Base-by-base conservation (phyloP, 345 rosid species). In the Clausena lansium region DNA sequence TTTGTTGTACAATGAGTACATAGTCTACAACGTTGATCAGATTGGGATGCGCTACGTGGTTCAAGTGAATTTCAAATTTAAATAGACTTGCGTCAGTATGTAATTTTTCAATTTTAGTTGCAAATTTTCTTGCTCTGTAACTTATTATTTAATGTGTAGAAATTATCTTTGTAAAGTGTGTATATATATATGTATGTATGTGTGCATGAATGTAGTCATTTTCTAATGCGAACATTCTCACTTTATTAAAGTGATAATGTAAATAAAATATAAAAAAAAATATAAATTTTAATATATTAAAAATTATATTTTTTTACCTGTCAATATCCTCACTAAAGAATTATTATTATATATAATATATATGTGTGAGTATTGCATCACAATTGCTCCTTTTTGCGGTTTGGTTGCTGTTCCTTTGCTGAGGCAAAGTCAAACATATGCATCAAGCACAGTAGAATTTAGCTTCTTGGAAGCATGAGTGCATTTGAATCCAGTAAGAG, bases 1-100 rank as follows among this genome's bases (percentile, higher is more conserved):
- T 74, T 88, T 94, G 52, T 27, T 81, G 82, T 92, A 90, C 88
- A 93, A 94, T 25, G 97, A 94, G 77, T 94, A 90, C 85, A 88
- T 91, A 38, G 97, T 94, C 38, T 93, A 93, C 93, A 88, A 88
- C 76, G 94, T 90, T 72, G 92, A 87, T 77, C 97, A 91, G 83
- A 92, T 94, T 67, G 85, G 88, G 87, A 90, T 92, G 96, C 89
- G 91, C 17, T 90, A 92, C 45, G 83, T 91, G 71, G 84, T 94
- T 72, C 93, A 90, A 86, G 97, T 91, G 84, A 88, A 90, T 82
- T 92, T 91, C 86, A 89, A 88, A 20, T 91, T 75, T 82, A 55
- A 52, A 38, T 50, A 13, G 33, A 76, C 59, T 28, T 74, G 28
- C 4, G 28, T 50, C 45, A 27, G 28, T 6, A 13, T 2, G 11